Evolutionary conservation across 2,329 filamentous ascomycete genomes (phyloP).

Genomic region (Hypoxylon rubiginosum): DNA sequence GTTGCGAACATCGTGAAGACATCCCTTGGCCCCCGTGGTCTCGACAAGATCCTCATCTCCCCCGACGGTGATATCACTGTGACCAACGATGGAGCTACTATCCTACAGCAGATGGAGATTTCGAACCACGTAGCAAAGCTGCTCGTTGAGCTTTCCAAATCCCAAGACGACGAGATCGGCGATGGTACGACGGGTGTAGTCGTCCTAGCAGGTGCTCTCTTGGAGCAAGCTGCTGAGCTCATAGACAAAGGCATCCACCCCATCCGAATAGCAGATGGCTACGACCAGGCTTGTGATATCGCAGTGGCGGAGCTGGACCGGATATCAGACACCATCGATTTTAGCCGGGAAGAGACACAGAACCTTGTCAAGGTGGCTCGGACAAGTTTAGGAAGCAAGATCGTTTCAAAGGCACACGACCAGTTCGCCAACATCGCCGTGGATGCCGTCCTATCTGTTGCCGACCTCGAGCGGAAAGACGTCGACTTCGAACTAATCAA

Average conservation of each 20-base stretch:
- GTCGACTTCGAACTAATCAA: constrained; percentile 99
- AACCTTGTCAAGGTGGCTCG: constrained; percentile 96
- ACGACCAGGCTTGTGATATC: constrained; percentile 97
- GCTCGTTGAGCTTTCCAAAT: constrained; percentile 96
- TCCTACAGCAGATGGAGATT: constrained; percentile 98
- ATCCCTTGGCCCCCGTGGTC: constrained; percentile 92
- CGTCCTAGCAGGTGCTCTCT: constrained; percentile 90
- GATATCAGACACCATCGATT: constrained; percentile 92
- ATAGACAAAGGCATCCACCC: constrained; percentile 99
- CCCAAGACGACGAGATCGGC: constrained; percentile 98
- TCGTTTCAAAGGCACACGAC: constrained; percentile 98
- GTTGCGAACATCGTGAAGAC: constrained; percentile 98
- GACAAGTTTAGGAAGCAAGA: constrained; percentile 97
- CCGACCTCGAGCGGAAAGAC: constrained; percentile 94
- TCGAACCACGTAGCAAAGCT: constrained; percentile 98
- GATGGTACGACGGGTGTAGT: constrained; percentile 98
- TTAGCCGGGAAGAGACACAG: constrained; percentile 81
- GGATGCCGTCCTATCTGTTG: constrained; percentile 95
- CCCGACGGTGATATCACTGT: constrained; percentile 99
- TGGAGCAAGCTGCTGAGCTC: constrained; percentile 96
- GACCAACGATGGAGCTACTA: constrained; percentile 98
- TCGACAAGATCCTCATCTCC: constrained; percentile 99
- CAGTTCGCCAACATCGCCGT: constrained; percentile 98
- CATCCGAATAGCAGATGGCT: constrained; percentile 97
- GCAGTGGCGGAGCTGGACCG: constrained; percentile 92